phyloP scores from a whole-genome alignment of 331 rosid species.

The Quercus tomentella region DNA sequence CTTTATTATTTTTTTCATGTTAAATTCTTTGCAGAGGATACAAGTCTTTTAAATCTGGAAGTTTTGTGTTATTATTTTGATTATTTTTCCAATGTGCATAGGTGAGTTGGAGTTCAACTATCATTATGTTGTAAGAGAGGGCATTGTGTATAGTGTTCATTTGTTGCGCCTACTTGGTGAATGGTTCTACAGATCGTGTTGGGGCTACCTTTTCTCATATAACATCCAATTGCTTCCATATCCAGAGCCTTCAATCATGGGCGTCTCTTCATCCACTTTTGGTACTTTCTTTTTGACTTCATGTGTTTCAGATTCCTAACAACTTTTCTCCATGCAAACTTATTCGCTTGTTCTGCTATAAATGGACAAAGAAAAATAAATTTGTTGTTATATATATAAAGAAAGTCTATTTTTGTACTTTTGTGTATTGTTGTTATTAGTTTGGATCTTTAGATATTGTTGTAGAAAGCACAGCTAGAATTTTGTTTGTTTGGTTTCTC shows the following conservation, averaged over 20 bases:
- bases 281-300: conserved; percentile 45
- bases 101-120: conserved; percentile 56
- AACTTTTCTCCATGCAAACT: conserved; percentile 1
- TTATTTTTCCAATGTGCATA: conserved; percentile 30
- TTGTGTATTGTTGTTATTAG: neutral
- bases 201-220: conserved; percentile 81
- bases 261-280: conserved; percentile 90
- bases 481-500: neutral
- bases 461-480: conserved; percentile 7
- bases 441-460: neutral
- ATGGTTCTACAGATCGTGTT: conserved; percentile 67
- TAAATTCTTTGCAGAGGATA: conserved; percentile 16
- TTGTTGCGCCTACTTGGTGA: conserved; percentile 34
- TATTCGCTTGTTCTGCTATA: neutral
- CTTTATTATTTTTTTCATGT: conserved; percentile 15
- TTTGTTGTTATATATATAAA: neutral
- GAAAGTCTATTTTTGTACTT: neutral
- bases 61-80: conserved; percentile 25
- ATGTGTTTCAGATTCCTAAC: conserved; percentile 17
- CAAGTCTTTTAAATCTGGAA: conserved; percentile 22
- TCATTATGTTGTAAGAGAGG: conserved; percentile 30
- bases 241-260: conserved; percentile 93
- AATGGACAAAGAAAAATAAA: neutral
- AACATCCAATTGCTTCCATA: conserved; percentile 71
- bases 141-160: conserved; percentile 32